A percentile compares a stretch with the other conserved stretches of the same genome.
These are phyloP conservation scores for Knoxdaviesia capensis DNA, from an alignment of 2,329 filamentous ascomycete genomes.

Conservation along the genomic window DNA sequence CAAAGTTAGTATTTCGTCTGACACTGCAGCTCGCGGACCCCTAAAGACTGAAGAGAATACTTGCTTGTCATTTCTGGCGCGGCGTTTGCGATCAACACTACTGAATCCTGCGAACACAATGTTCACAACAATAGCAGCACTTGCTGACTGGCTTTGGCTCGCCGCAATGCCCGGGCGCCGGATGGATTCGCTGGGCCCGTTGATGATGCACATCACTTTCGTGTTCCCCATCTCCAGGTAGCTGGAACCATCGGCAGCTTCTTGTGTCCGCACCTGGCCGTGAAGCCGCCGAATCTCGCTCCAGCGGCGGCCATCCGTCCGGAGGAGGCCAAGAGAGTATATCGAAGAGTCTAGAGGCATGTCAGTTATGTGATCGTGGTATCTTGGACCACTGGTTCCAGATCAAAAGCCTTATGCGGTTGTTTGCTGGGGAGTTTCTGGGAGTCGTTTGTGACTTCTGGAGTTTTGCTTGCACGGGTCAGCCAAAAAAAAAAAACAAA, in stretches of 20 bases:
- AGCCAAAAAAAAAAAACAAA: too few species aligned
- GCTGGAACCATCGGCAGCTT: slow-evolving; percentile 77
- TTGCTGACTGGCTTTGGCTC: too few species aligned
- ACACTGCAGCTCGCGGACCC: not conserved
- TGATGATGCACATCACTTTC: slow-evolving; percentile 83
- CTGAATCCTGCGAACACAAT: slow-evolving; percentile 78
- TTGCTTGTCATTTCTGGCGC: slow-evolving; percentile 59
- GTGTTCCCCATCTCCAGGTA: slow-evolving; percentile 97
- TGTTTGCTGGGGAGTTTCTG: too few species aligned
- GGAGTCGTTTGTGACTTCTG: too few species aligned
- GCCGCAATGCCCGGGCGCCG: slow-evolving; percentile 19
- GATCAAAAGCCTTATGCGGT: too few species aligned
- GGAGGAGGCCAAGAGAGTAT: slow-evolving; percentile 69
- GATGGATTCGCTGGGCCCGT: slow-evolving; percentile 52
- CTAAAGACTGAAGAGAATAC: slow-evolving; percentile 8
- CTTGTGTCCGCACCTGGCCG: slow-evolving; percentile 80
- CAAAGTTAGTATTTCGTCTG: not conserved
- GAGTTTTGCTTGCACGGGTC: too few species aligned
- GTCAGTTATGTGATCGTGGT: not conserved
- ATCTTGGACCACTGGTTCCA: too few species aligned
- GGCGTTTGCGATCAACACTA: slow-evolving; percentile 64
- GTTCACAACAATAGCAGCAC: slow-evolving; percentile 48
- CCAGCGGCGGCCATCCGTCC: slow-evolving; percentile 76
- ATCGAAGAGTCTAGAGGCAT: slow-evolving; percentile 95
- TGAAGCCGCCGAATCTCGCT: slow-evolving; percentile 84